Evolutionary conservation across 805 yeast species (phyloP).

Genomic region (Komagataella pseudopastoris): DNA sequence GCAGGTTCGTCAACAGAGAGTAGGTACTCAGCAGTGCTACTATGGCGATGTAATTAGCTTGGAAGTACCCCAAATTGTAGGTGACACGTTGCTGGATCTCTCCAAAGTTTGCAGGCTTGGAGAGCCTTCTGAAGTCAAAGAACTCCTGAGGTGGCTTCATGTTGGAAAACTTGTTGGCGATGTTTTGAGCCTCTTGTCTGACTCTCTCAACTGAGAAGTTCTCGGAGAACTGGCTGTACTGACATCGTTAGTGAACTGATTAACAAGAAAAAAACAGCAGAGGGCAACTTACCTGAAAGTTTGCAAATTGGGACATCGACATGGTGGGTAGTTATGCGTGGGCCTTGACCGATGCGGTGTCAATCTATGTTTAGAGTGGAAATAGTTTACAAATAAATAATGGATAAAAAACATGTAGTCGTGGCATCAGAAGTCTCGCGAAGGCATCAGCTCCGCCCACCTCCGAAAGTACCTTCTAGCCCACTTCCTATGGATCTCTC

Average conservation of each 20-base stretch:
- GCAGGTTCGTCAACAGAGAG: slow-evolving; percentile 74
- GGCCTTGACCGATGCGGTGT: not conserved
- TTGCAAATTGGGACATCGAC: slow-evolving; percentile 21
- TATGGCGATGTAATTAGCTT: slow-evolving; percentile 72
- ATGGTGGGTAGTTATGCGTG: slow-evolving; percentile 10
- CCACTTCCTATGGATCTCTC: not conserved
- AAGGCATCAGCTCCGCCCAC: not conserved
- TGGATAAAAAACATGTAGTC: not conserved
- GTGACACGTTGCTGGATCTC: slow-evolving; percentile 83
- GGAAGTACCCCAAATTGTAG: slow-evolving; percentile 77
- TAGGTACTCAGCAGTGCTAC: slow-evolving; percentile 65
- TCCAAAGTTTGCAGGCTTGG: slow-evolving; percentile 81
- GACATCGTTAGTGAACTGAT: not conserved
- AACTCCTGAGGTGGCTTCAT: slow-evolving; percentile 88
- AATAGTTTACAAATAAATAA: not conserved
- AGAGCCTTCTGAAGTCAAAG: slow-evolving; percentile 77
- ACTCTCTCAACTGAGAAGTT: slow-evolving; percentile 34
- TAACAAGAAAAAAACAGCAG: too few species aligned
- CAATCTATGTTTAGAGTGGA: not conserved
- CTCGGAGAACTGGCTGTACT: slow-evolving; percentile 21
- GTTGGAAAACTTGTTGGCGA: slow-evolving; percentile 39
- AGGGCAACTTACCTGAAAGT: slow-evolving; percentile 22
- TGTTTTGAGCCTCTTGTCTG: not conserved
- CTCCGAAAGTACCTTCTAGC: too few species aligned
- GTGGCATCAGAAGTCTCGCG: not conserved